Percentiles rank a stretch among this genome's conserved stretches.
Evolutionary conservation across 2,329 filamentous ascomycete species (phyloP).

Genomic region (Alternaria brassicae): DNA sequence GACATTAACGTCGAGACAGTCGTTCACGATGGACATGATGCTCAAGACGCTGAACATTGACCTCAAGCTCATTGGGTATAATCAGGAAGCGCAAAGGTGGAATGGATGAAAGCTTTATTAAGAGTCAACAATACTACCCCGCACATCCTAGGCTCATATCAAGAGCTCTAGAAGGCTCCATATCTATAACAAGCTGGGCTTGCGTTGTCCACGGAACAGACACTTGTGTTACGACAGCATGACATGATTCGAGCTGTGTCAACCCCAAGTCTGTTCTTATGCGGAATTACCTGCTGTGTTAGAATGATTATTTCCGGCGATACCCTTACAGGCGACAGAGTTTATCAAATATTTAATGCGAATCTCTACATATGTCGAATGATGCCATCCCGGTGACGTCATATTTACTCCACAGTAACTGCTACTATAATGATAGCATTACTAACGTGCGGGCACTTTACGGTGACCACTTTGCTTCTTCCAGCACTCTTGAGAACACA

Average conservation of each 20-base stretch:
- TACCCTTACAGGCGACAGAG: not conserved
- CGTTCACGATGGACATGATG: constrained; percentile 75
- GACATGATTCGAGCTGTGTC: not conserved
- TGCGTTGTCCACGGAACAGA: not conserved
- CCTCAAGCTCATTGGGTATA: constrained; percentile 68
- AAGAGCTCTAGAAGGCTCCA: not conserved
- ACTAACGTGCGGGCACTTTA: not conserved
- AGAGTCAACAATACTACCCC: not conserved
- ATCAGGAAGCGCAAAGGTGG: constrained; percentile 65
- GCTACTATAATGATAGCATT: not conserved
- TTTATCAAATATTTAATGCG: not conserved
- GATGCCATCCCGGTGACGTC: constrained; percentile 8
- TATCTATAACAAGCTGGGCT: not conserved
- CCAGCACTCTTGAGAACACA: not conserved
- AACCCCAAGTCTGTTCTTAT: not conserved
- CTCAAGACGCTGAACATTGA: constrained; percentile 70
- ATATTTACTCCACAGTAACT: not conserved
- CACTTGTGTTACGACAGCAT: not conserved
- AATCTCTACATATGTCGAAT: not conserved
- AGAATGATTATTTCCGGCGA: constrained; percentile 4
- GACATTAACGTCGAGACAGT: constrained; percentile 44
- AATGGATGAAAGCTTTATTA: constrained; percentile 51
- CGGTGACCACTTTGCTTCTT: not conserved
- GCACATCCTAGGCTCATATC: not conserved
- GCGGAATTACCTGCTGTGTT: not conserved